Percentiles rank a stretch among this genome's conserved stretches.
Evolutionary conservation across 169 alveolate species (phyloP).

Genomic region (Babesia ovata): DNA sequence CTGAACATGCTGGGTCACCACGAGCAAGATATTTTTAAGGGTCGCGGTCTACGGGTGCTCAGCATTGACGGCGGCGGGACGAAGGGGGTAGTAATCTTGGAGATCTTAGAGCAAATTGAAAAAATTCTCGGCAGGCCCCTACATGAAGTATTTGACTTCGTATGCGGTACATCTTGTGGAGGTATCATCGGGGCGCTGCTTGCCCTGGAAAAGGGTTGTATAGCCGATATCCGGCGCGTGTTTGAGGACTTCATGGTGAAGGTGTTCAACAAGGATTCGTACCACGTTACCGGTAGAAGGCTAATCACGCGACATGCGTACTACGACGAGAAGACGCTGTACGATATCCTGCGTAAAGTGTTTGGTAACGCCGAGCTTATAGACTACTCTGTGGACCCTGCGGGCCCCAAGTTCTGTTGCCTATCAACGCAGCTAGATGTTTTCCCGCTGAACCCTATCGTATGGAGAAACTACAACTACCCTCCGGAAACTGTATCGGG

Average conservation of each 20-base stretch:
- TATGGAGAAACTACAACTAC: constrained; percentile 79
- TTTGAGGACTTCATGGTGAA: constrained; percentile 78
- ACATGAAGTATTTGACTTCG: constrained; percentile 81
- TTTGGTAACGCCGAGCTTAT: constrained; percentile 77
- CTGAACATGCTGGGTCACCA: constrained; percentile 63
- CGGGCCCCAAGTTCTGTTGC: constrained; percentile 80
- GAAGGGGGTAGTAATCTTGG: constrained; percentile 83
- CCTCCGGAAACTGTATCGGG: constrained; percentile 27
- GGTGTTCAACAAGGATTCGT: constrained; percentile 77
- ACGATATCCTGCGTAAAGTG: constrained; percentile 60
- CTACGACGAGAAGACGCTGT: constrained; percentile 77
- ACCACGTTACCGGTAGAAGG: constrained; percentile 74
- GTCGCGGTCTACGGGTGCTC: constrained; percentile 75
- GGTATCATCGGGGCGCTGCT: constrained; percentile 80
- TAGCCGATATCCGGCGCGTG: constrained; percentile 70
- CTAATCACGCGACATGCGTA: constrained; percentile 78
- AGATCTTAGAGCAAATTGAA: constrained; percentile 71
- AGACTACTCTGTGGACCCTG: constrained; percentile 81
- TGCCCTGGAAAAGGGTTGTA: constrained; percentile 79
- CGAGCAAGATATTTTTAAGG: constrained; percentile 25
- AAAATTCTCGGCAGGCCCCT: constrained; percentile 63
- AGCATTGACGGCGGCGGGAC: constrained; percentile 88
- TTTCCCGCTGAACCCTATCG: constrained; percentile 76
- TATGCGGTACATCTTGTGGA: constrained; percentile 88
- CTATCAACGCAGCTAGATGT: constrained; percentile 76